Conservation (phyloP, 441 rosid species). For the Pelargonium fulgidum region DNA sequence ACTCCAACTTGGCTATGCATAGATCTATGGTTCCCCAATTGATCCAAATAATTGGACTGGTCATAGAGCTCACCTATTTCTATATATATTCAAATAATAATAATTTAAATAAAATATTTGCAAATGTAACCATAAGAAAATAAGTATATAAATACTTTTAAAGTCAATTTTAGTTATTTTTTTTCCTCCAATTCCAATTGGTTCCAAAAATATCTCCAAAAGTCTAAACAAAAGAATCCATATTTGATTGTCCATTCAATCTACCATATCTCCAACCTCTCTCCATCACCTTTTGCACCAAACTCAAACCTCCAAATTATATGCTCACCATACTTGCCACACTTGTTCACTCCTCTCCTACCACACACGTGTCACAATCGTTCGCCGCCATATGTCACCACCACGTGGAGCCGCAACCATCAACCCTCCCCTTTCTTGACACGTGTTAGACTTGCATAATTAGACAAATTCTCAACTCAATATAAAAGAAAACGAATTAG, state of each 20-base stretch:
- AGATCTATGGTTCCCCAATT: no score
- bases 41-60: no score
- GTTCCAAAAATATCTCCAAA: neutral
- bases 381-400: no score
- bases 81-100: no score
- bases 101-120: no score
- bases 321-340: neutral
- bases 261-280: slow-evolving; percentile 4
- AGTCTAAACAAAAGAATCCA: neutral
- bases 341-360: slow-evolving; percentile 1
- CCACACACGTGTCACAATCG: neutral
- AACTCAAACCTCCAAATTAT: neutral
- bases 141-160: neutral
- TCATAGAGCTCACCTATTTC: no score
- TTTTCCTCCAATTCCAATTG: neutral
- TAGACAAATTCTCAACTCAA: neutral
- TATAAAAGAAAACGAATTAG: neutral
- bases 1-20: no score
- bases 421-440: no score
- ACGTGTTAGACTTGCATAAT: no score
- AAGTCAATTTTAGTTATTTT: neutral
- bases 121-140: no score
- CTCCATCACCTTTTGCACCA: slow-evolving; percentile 1
- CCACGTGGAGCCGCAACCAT: no score
- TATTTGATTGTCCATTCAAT: slow-evolving; percentile 3